Percentiles rank a stretch among this genome's conserved stretches.
These are phyloP conservation scores for Nakataea oryzae DNA, from an alignment of 2,329 filamentous ascomycete genomes.

Conservation along the genomic window DNA sequence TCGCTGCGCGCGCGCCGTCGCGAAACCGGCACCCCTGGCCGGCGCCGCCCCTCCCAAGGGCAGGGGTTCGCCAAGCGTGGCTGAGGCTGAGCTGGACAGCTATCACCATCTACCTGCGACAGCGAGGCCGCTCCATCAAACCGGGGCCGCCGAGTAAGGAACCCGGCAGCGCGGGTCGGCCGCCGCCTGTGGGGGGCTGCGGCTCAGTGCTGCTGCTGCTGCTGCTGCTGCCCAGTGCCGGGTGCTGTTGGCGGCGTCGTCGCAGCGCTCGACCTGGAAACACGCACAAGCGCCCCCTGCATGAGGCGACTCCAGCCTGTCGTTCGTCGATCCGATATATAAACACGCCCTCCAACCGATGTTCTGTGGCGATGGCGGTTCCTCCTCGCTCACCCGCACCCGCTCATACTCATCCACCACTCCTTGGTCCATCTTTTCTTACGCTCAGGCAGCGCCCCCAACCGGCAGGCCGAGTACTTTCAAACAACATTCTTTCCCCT, in stretches of 20 bases:
- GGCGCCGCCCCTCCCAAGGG: background rate
- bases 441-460: background rate
- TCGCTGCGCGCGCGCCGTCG: background rate
- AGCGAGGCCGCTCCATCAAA: background rate
- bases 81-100: background rate
- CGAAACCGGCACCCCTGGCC: background rate
- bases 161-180: too few relatives aligned
- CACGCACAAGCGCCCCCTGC: too few relatives aligned
- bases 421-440: background rate
- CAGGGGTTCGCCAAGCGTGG: background rate
- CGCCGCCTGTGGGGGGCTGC: too few relatives aligned
- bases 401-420: background rate
- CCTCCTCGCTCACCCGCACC: background rate
- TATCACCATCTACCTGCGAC: background rate
- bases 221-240: too few relatives aligned
- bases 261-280: background rate
- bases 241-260: background rate
- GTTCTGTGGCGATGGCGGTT: background rate
- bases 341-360: background rate
- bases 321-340: background rate
- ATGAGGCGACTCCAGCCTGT: background rate
- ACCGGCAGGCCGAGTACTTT: background rate
- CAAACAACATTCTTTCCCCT: background rate
- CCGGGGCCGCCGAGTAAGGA: background rate
- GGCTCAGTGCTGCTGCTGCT: too few relatives aligned